A percentile compares a stretch with the other conserved stretches of the same genome.
phyloP scores from a whole-genome alignment of 495 filamentous ascomycete species.

The Viridothelium virens region DNA sequence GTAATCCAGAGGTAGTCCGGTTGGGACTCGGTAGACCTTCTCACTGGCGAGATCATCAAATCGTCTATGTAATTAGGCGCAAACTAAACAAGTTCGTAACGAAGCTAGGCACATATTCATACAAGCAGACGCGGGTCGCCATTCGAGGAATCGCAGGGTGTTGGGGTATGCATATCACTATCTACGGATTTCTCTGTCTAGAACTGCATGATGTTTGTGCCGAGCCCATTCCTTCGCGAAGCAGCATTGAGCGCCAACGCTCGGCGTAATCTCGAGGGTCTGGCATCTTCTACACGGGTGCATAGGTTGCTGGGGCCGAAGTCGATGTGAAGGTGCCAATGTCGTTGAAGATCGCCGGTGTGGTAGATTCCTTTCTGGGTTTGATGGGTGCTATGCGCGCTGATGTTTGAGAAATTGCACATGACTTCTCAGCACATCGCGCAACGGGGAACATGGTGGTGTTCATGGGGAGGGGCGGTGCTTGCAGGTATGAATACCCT shows the following conservation, averaged over 20 bases:
- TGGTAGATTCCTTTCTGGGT: background rate
- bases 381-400: background rate
- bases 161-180: conserved; percentile 10
- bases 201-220: background rate
- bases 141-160: background rate
- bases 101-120: too few species aligned
- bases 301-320: background rate
- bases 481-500: background rate
- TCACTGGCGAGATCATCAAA: too few species aligned
- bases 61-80: too few species aligned
- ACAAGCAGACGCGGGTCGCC: background rate
- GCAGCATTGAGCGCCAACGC: background rate
- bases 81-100: too few species aligned
- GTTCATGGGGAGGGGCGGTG: background rate
- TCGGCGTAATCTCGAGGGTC: background rate
- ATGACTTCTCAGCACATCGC: background rate
- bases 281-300: background rate
- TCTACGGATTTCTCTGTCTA: background rate
- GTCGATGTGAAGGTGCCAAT: background rate
- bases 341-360: background rate
- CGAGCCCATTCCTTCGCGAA: background rate
- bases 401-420: background rate
- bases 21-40: too few species aligned
- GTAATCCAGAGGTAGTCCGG: too few species aligned
- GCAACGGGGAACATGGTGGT: background rate